Base-by-base conservation (phyloP, 805 yeast species). In the Lipomyces mesembrius region DNA sequence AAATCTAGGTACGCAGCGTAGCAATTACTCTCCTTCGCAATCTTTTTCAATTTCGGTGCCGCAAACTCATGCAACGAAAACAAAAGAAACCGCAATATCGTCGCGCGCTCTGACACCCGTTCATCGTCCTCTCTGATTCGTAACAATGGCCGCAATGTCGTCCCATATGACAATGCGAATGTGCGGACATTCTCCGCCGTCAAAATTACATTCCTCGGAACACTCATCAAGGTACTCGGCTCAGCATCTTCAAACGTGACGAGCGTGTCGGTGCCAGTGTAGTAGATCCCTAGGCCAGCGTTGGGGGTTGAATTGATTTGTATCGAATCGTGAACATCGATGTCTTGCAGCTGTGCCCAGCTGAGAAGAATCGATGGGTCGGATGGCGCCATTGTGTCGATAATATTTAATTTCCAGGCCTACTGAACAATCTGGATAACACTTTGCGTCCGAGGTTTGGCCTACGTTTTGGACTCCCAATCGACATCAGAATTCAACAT, bases 221-320 rank as follows among this genome's bases (percentile, higher is more conserved):
- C 55, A 17, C 37, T 46, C 1, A 67, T 52, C 37, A 67, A 17
- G 22, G 39, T 12, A 3, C n/a, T 49, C 22, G 49, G 39, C 35
- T 7, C 37, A n/a, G 56, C 62, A 22, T 39, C 57, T n/a, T 32
- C 39, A 8, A 49, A 17, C 11, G 32, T 46, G 20, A 29, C 43
- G 11, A 55, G 20, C 35, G 57, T 27, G 32, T 25, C 34, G 3
- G 55, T 7, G 55, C 34, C 39, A 9, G 37, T 51, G 34, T 12
- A 55, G 32, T 62, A 62, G 37, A 66, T 34, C 2, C 69, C 69
- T 17, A 62, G 58, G 12, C 69, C 69, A 17, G 61, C 61, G 17
- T 32, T n/a, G 6, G 49, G 51, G 11, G 60, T 43, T 8, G 20
- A 17, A 12, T 17, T 43, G 49, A 43, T 43, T 17, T 43, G 22